Conservation (phyloP, 1,284 basidiomycete species). For the Fomitopsis betulina region DNA sequence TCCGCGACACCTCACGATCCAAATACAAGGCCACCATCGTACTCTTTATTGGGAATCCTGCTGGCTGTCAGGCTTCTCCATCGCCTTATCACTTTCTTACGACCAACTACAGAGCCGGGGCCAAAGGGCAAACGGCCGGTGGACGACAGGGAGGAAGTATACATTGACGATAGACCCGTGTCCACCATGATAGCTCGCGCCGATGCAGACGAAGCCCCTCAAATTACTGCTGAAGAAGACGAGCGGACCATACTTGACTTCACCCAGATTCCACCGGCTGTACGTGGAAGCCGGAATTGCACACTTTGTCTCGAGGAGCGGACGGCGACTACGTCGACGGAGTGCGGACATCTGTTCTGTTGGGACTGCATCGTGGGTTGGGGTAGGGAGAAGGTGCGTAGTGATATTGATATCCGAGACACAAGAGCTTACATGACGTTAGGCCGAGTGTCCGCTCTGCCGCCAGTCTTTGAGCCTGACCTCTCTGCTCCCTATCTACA, state of each 20-base stretch:
- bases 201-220: conserved; percentile 47
- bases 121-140: conserved; percentile 27
- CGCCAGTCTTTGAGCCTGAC: conserved; percentile 74
- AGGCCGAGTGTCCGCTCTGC: conserved; percentile 88
- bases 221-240: conserved; percentile 62
- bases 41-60: conserved; percentile 79
- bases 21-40: conserved; percentile 73
- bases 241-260: conserved; percentile 62
- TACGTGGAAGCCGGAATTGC: conserved; percentile 69
- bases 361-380: conserved; percentile 90
- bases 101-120: conserved; percentile 18
- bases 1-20: conserved; percentile 70
- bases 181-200: conserved; percentile 51
- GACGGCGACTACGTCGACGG: conserved; percentile 79
- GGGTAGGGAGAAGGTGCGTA: conserved; percentile 78
- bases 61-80: conserved; percentile 68
- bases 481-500: conserved; percentile 78
- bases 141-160: conserved; percentile 43
- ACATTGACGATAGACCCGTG: conserved; percentile 61
- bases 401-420: background rate
- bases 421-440: background rate
- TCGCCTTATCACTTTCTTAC: conserved; percentile 47
- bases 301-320: conserved; percentile 85
- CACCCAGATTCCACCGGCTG: conserved; percentile 40
- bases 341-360: conserved; percentile 93